These are phyloP conservation scores for Talaromyces sp. DNA, from an alignment of 2,329 filamentous ascomycete genomes.

Conservation along the genomic window DNA sequence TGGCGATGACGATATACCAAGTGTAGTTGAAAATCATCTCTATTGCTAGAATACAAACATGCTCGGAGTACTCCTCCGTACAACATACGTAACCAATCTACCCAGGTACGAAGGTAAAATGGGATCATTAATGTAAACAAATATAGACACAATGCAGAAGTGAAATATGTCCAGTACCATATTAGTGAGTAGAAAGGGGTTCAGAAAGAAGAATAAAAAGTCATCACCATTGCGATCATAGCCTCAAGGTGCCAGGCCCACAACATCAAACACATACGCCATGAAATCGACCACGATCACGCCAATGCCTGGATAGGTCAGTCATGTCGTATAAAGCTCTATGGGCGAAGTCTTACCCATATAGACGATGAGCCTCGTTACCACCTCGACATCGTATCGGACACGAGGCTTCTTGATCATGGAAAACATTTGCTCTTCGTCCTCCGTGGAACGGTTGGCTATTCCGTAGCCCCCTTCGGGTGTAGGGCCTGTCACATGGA, in stretches of 20 bases:
- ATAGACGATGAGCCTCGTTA: conserved; percentile 95
- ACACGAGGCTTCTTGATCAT: conserved; percentile 81
- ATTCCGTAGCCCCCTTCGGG: conserved; percentile 26
- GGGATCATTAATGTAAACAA: not conserved
- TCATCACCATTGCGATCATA: not conserved
- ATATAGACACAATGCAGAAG: not conserved
- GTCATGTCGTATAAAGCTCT: not conserved
- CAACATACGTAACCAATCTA: not conserved
- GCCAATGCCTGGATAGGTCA: conserved; percentile 60
- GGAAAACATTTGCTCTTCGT: conserved; percentile 78
- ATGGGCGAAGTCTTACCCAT: conserved; percentile 58
- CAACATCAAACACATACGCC: conserved; percentile 66
- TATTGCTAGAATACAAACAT: not conserved
- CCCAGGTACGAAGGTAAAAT: not conserved
- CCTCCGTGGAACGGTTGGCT: conserved; percentile 42
- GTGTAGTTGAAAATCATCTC: not conserved
- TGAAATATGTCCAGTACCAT: conserved; percentile 1
- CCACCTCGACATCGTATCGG: conserved; percentile 96
- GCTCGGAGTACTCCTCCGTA: not conserved
- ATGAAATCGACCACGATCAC: conserved; percentile 76
- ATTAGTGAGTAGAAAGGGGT: not conserved
- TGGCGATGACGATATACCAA: too few species aligned
- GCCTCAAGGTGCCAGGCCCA: conserved; percentile 46
- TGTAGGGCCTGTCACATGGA: conserved; percentile 25
- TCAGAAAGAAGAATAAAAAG: not conserved